A percentile compares a stretch with the other conserved stretches of the same genome.
Evolutionary conservation across 2,329 filamentous ascomycete species (phyloP).

Genomic region (Fusarium devonianum): DNA sequence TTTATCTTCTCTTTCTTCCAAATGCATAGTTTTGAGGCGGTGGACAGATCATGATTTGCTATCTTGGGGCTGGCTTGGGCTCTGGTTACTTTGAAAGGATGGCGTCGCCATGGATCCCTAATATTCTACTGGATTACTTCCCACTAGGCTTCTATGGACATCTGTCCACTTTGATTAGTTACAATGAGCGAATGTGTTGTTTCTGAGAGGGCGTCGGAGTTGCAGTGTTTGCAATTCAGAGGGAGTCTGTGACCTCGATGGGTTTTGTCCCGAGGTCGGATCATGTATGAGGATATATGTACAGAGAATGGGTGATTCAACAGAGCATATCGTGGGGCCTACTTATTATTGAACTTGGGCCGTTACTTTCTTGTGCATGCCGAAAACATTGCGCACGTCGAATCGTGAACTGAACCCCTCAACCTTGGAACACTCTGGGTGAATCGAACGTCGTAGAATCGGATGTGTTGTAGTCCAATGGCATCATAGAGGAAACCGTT

Average conservation of each 20-base stretch:
- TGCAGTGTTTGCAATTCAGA: conserved; percentile 28
- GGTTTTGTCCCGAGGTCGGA: conserved; percentile 9
- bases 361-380: background rate
- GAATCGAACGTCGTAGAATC: no score
- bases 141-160: conserved; percentile 8
- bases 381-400: no score
- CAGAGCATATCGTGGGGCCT: conserved; percentile 17
- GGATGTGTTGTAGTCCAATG: no score
- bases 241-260: conserved; percentile 11
- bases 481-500: no score
- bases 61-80: no score
- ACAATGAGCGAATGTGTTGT: no score
- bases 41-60: no score
- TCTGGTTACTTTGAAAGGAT: background rate
- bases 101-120: background rate
- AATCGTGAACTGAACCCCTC: no score
- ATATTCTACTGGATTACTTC: conserved; percentile 1
- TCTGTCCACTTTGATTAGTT: no score
- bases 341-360: conserved; percentile 7
- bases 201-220: conserved; percentile 26
- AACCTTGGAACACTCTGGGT: no score
- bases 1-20: conserved; percentile 20
- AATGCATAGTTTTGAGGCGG: conserved; percentile 1
- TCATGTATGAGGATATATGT: conserved; percentile 30
- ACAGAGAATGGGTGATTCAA: conserved; percentile 27